Base-by-base conservation (phyloP, 495 filamentous ascomycete genomes). In the Neurospora sp. region DNA sequence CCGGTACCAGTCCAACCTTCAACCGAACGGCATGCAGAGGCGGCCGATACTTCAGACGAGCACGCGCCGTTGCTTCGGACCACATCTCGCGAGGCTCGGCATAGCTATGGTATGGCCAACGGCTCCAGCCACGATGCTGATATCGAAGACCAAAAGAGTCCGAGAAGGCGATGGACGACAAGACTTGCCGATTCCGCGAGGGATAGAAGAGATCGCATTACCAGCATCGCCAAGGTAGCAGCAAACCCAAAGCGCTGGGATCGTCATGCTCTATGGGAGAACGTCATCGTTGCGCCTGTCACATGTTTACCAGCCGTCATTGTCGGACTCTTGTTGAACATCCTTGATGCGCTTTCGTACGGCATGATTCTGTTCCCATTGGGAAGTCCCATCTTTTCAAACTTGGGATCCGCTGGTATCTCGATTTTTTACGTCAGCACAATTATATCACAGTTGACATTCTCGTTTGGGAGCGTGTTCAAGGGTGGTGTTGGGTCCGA, bases 371-470 rank as follows among this genome's bases (percentile, higher is more conserved):
- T 99, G 20, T 99, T 99, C 74, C 96, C 96, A 6, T 85, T 98
- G 35, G 93, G 93, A 22, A 90, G 92, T 76, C 88, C 91, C 1
- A 88, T 97, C 20, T 99, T 99, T 78, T 85, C 90, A 38, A 84
- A 89, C 69, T 87, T 98, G 35, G 96, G 94, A 4, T 88, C 94
- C 4, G 95, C 97, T 70, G 96, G 96, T 16, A 97, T 99, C 72
- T 97, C 96, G 0, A 98, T 99, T 85, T 99, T 98, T 83, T 99
- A 98, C 78, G 92, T 99, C 74, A 98, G 94, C 84, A 96, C 93
- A 72, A 97, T 99, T 74, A 87, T 99, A 35, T 91, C 96, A 1
- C 96, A 99, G 78, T 81, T 99, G 65, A 91, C 93, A n/a, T 98
- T 94, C 80, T 98, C 95, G 2, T 87, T 89, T 6, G 92, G 93